Evolutionary conservation across 2,329 filamentous ascomycete genomes (phyloP), one percentile per base, ranked within the genome.

Genomic region (Trichoderma brevicompactum): DNA sequence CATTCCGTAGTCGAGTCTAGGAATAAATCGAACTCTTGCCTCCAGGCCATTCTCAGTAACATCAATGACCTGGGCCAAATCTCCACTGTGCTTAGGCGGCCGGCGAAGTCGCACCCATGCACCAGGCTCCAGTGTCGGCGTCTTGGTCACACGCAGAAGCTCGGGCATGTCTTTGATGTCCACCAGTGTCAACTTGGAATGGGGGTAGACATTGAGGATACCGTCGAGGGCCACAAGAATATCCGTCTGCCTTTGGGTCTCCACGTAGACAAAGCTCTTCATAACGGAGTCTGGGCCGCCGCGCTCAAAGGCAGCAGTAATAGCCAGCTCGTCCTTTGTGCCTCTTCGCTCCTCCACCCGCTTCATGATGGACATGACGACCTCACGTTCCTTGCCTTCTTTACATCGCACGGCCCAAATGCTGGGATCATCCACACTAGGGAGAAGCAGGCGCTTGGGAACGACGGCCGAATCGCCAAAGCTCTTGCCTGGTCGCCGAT

Each of bases 101-200:
- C 92, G 87, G 75, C 88, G 89, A 69, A 98, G 88, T 69, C 95
- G 92, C 59, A 98, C 94, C 85, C 95, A 99, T 43, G 92, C 92
- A 69, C 94, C 94, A 9, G 90, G 91, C 71, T 95, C 88, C 40
- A 99, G 82, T 32, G 89, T 88, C 54, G 93, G 91, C 2, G 91
- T 94, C 80, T 97, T 97, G 67, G 88, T 89, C 34, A 96, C 92
- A 59, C 93, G 88, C 17, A 99, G 83, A n/a, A 99, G 85, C 78
- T 98, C 95, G 1, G 95, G 94, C 89, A 97, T 97, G 78, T 99
- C 95, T 77, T 96, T 96, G 73, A 98, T 93, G 55, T 95, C 92
- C 48, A 99, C 92, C 59, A 98, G 82, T 50, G 94, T 87, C 80
- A 95, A 89, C 78, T 93, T 95, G 34, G 87, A 90, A 65, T 92